Conservation (phyloP, 257 asterid genomes). For the Agastache rugosa region DNA sequence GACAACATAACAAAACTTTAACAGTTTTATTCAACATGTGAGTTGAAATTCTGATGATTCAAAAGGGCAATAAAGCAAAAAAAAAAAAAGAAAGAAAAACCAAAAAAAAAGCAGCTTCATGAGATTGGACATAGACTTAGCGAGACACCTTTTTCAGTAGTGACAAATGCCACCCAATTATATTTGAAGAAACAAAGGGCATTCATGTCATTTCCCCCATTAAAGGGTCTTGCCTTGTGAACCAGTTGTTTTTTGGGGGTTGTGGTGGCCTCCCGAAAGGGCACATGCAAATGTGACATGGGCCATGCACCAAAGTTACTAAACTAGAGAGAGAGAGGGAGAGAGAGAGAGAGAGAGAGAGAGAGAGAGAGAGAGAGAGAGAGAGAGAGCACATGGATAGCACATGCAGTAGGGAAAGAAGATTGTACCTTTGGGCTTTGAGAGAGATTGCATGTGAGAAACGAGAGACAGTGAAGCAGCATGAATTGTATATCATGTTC, state of each 20-base stretch:
- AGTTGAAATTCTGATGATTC: slow-evolving; percentile 32
- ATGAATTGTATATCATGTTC: slow-evolving; percentile 88
- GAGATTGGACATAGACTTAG: slow-evolving; percentile 41
- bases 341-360: neutral
- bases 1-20: slow-evolving; percentile 3
- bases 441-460: slow-evolving; percentile 64
- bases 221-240: slow-evolving; percentile 35
- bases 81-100: neutral
- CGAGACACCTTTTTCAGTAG: slow-evolving; percentile 33
- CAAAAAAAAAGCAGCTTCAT: neutral
- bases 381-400: slow-evolving; percentile 63
- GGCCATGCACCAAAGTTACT: slow-evolving; percentile 49
- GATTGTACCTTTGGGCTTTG: slow-evolving; percentile 38
- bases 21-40: neutral
- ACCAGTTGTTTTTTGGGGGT: slow-evolving; percentile 36
- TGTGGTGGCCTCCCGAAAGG: slow-evolving; percentile 59
- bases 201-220: neutral
- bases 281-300: slow-evolving; percentile 79
- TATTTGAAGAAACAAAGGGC: slow-evolving; percentile 25
- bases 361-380: neutral
- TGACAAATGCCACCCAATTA: slow-evolving; percentile 26
- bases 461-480: slow-evolving; percentile 83
- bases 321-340: neutral
- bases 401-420: slow-evolving; percentile 59
- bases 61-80: slow-evolving; percentile 3